phyloP scores from a whole-genome alignment of 1,284 basidiomycete genomes.

The Cutaneotrichosporon sp. region DNA sequence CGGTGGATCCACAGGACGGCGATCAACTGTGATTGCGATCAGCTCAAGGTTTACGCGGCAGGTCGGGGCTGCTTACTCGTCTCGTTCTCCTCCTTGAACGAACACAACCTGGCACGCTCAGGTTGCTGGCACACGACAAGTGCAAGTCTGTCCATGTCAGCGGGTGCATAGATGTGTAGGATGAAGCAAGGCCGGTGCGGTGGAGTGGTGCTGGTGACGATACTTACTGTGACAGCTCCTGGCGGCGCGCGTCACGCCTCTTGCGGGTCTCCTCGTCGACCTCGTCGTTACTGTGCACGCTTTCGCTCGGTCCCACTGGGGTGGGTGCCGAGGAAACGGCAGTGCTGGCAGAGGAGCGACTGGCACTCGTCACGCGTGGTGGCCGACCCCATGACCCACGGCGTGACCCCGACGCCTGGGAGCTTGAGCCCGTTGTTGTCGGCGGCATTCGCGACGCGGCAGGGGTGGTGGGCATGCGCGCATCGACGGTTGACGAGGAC shows the following conservation, averaged over 20 bases:
- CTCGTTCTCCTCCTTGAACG: constrained; percentile 50
- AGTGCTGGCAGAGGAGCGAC: not conserved
- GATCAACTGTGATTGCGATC: constrained; percentile 30
- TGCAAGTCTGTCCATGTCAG: constrained; percentile 9
- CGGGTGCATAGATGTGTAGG: too few relatives aligned
- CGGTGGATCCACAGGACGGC: constrained; percentile 49
- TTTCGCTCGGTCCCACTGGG: not conserved
- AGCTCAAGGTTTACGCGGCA: not conserved
- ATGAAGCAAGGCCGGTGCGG: not conserved
- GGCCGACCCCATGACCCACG: not conserved
- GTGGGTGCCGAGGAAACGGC: not conserved
- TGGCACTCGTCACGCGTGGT: not conserved
- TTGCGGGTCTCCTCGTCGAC: constrained; percentile 5
- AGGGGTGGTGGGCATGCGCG: not conserved
- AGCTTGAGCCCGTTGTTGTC: not conserved
- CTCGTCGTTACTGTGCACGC: constrained; percentile 4
- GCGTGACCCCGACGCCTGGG: not conserved
- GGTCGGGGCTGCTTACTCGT: constrained; percentile 36
- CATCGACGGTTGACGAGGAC: not conserved
- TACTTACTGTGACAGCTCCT: constrained; percentile 5
- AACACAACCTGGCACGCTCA: constrained; percentile 46
- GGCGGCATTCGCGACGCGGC: not conserved
- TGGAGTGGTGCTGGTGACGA: too few relatives aligned
- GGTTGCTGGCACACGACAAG: constrained; percentile 45
- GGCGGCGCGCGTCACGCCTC: constrained; percentile 3